Conservation (phyloP, 192 early-diverging fungal genomes). For the Coemansia sp. region DNA sequence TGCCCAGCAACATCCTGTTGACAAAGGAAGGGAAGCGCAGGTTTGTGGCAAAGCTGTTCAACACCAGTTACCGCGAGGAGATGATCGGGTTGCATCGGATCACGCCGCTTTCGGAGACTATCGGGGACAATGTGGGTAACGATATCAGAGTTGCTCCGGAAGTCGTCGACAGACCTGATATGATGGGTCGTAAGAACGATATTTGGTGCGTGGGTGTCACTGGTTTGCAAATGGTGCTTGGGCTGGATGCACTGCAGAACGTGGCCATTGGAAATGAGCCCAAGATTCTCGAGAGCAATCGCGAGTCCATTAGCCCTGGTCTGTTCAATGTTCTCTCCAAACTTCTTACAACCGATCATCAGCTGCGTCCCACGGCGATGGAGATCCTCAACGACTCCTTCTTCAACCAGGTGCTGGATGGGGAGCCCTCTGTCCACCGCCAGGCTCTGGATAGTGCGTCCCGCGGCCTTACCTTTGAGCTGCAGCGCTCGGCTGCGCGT, state of each 20-base stretch:
- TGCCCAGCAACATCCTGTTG: conserved; percentile 36
- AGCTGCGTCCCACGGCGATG: conserved; percentile 71
- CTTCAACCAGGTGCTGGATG: conserved; percentile 57
- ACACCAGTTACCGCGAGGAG: conserved; percentile 65
- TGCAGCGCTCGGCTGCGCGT: conserved; percentile 17
- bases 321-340: conserved; percentile 56
- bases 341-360: conserved; percentile 71
- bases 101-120: conserved; percentile 36
- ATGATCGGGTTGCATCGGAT: conserved; percentile 55
- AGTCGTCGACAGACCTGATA: conserved; percentile 60
- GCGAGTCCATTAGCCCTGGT: conserved; percentile 52
- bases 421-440: conserved; percentile 49
- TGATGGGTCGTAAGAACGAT: conserved; percentile 73
- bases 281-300: conserved; percentile 53
- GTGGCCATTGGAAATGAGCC: conserved; percentile 56
- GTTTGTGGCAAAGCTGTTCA: conserved; percentile 61
- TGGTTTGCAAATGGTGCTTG: conserved; percentile 72
- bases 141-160: conserved; percentile 63
- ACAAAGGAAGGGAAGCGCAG: conserved; percentile 24
- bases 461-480: conserved; percentile 33
- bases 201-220: conserved; percentile 72
- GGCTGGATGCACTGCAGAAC: conserved; percentile 56
- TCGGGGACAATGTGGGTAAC: conserved; percentile 32
- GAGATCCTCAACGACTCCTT: conserved; percentile 74
- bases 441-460: conserved; percentile 41